Base-by-base conservation (phyloP, 2,329 filamentous ascomycete species). In the Aspergillus sp. region DNA sequence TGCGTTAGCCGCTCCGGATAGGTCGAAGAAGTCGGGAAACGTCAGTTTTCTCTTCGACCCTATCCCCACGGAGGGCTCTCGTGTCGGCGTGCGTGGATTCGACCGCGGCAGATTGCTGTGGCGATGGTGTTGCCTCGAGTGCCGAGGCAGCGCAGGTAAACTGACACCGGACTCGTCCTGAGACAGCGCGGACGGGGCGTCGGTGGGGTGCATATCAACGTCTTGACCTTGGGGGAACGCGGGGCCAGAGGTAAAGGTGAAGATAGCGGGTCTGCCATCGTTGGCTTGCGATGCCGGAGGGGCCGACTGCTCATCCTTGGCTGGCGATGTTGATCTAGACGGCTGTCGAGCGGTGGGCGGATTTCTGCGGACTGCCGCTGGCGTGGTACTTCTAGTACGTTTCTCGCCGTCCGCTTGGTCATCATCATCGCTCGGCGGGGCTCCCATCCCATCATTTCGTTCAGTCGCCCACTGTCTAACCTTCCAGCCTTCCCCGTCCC, bases 401-500 rank as follows among this genome's bases (percentile, higher is more conserved):
- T 63, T 65, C 13, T 61, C 58, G 5, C 35, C 29, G 24, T 63
- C 60, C 8, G 36, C 51, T 30, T 51, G 51, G 11, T 68, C 62
- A 27, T 69, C 66, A 33, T 69, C 66, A 25, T 69, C 66, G 13
- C 54, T 57, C 24, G 43, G 47, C 19, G 55, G 48, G 13, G 55
- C 43, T n/a, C 49, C 53, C 5, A 49, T 55, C 32, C 63, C 62
- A 42, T 68, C 64, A 36, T 60, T 60, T 37, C 62, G 57, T 43
- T 67, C 64, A 8, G 63, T 67, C 15, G 66, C 66, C 76, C 76
- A 80, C 54, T 76, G 72, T 41, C 76, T 62, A 39, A 81, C 68
- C 45, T 66, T 66, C 69, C 72, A 77, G 5, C 75, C 85, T 57
- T 94, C 88, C 10, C 84, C 84, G 57, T 91, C 83, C 29, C 72